Evolutionary conservation across 805 yeast genomes (phyloP), one percentile per base, ranked within the genome.

Genomic region (Sugiyamaella smithiae): DNA sequence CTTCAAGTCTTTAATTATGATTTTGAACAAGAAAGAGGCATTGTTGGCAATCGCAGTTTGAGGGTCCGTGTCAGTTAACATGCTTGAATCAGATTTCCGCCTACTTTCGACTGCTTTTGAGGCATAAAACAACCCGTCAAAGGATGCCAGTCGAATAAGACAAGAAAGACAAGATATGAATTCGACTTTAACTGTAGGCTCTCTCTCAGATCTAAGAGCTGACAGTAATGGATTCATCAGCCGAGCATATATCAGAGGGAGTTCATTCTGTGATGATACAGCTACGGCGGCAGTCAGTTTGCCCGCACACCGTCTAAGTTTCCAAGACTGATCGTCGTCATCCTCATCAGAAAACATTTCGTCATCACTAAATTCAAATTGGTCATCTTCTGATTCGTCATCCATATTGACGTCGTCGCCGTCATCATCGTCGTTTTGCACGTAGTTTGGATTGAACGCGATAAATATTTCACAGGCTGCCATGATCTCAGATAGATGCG

Each of bases 321-420:
- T 82, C 85, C 90, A 82, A 1, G 84, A 74, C 45, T 70, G 71
- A 46, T 77, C 84, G 29, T 77, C 80, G 50, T 68, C 73, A 43
- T 69, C 75, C n/a, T n/a, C n/a, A 8, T 67, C 64, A 43, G 64
- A 60, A n/a, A 45, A 59, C 24, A 63, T 68, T 9, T 62, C 71
- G n/a, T 57, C 68, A 36, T 59, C 58, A 46, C 56, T 46, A 4
- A 48, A 43, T 5, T 57, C 66, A 29, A 52, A 66, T 4, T 69
- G 73, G 8, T 62, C 68, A 2, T 63, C 70, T 3, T 60, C 71
- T 19, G 56, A 57, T 14, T 56, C 66, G 28, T 57, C 56, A 44
- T 51, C 49, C 33, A 38, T 48, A 7, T 58, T 63, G 22, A 38
- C 47, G 5, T 59, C 64, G n/a, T 64, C 72, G 36, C 69, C 76